Base-by-base conservation (phyloP, 225 moss, liverwort and hornwort genomes). In the Thuidium tamariscinum region DNA sequence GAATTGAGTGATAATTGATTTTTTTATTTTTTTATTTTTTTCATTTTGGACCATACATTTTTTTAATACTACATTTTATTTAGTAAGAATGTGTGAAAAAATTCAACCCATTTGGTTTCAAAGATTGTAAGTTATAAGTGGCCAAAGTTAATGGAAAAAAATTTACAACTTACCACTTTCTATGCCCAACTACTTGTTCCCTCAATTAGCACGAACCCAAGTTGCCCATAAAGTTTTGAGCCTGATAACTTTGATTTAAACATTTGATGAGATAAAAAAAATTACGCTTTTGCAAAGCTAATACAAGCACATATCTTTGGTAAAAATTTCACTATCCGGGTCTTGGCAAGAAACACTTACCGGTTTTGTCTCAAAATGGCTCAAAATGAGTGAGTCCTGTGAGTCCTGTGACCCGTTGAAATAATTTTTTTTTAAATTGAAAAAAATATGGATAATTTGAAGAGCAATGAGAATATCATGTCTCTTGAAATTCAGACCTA, bases 171-270 rank as follows among this genome's bases (percentile, higher is more conserved):
- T 65, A 11, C 20, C 36, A n/a, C 11, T 8, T 0, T 19, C 19
- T 3, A n/a, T 65, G 11, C 20, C 1, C 0, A 0, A 20, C 4
- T 65, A 3, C 3, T 64, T 64, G 3, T 1, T 8, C 4, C 10
- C 64, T 64, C n/a, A 10, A 64, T 18, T 64, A 10, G n/a, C 5
- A n/a, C 10, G 1, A n/a, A 3, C 1, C 19, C 2, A n/a, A 3
- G 3, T 10, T 20, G 3, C 2, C 20, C 0, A n/a, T n/a, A 65
- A 11, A 20, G 0, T 65, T 11, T 36, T 65, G 11, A n/a, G 2
- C 1, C 36, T 10, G 0, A 11, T 20, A 65, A 65, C 3, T n/a
- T 34, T 65, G 10, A 65, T 65, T n/a, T 2, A 20, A 0, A 5
- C 6, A 66, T 36, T 11, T 0, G 6, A 37, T 21, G 0, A 21